phyloP scores from a whole-genome alignment of 148 eudicot species.

The Rhododendron simsii region DNA sequence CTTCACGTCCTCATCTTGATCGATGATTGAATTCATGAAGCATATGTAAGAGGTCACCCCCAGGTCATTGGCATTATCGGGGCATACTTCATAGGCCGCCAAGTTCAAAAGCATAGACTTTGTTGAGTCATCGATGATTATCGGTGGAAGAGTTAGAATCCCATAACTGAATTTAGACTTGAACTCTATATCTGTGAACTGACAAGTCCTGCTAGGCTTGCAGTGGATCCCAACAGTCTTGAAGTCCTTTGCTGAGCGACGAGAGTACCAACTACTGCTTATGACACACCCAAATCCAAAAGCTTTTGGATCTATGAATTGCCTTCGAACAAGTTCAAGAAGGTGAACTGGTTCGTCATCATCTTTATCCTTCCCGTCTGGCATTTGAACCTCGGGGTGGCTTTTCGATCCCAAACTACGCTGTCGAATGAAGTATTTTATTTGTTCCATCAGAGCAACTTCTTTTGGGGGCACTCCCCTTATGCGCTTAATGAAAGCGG shows the following conservation, averaged over 20 bases:
- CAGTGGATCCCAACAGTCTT: background rate
- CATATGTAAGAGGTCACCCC: background rate
- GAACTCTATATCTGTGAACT: background rate
- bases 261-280: background rate
- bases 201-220: background rate
- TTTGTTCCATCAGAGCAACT: background rate
- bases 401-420: background rate
- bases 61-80: too few relatives aligned
- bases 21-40: background rate
- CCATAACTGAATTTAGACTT: too few relatives aligned
- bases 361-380: background rate
- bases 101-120: too few relatives aligned
- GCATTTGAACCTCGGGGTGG: background rate
- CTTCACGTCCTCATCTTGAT: background rate
- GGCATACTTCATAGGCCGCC: too few relatives aligned
- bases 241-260: slow-evolving; percentile 3
- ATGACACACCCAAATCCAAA: background rate
- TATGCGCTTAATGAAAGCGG: background rate
- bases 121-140: too few relatives aligned
- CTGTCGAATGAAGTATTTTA: background rate
- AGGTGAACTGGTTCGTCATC: background rate
- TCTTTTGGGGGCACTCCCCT: background rate
- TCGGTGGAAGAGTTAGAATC: too few relatives aligned
- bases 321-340: background rate
- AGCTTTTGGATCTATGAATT: background rate